Evolutionary conservation across 805 yeast species (phyloP).

Genomic region (Maudiozyma pseudohumilis): DNA sequence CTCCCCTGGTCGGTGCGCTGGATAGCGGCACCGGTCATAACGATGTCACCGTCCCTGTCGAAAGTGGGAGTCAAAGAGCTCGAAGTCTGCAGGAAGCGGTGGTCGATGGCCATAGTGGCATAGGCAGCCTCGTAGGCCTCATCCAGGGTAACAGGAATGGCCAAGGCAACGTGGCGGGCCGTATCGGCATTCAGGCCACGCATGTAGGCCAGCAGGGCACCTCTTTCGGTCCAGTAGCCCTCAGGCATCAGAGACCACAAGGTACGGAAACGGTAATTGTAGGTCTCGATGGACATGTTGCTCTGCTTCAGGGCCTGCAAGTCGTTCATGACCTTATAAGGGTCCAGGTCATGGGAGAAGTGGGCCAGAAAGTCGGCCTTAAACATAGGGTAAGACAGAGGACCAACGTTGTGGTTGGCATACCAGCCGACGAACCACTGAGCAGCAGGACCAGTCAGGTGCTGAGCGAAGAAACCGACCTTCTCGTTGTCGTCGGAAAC

Average conservation of each 20-base stretch:
- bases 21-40: background rate
- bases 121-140: constrained; percentile 1
- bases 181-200: background rate
- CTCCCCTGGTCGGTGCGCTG: background rate
- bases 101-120: constrained; percentile 1
- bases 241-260: constrained; percentile 4
- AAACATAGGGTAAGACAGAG: too few species aligned
- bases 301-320: background rate
- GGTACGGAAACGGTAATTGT: background rate
- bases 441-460: too few species aligned
- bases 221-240: constrained; percentile 3
- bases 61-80: background rate
- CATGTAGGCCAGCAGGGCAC: constrained; percentile 1
- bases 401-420: too few species aligned
- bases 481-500: too few species aligned
- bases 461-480: too few species aligned
- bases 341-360: too few species aligned
- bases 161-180: background rate
- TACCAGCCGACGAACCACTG: too few species aligned
- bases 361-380: too few species aligned
- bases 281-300: background rate
- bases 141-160: background rate
- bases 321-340: constrained; percentile 2
- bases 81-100: background rate
- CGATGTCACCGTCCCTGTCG: background rate